Percentiles rank a stretch among this genome's conserved stretches.
phyloP scores from a whole-genome alignment of 148 eudicot species.

The Salicornia ramosissima region DNA sequence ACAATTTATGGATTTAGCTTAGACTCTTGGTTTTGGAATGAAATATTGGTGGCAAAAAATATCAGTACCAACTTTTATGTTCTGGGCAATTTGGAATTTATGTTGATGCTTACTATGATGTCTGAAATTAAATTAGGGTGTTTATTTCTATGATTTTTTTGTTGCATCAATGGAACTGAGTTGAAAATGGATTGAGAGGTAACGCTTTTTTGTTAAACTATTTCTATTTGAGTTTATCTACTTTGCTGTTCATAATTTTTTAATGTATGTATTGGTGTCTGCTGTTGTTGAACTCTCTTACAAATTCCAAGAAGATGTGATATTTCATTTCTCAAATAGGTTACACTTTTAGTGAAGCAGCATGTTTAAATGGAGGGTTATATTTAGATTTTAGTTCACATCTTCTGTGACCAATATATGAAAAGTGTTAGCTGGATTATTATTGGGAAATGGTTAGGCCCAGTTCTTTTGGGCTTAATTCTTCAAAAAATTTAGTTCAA shows the following conservation, averaged over 20 bases:
- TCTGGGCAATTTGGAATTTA: neutral
- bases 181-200: constrained; percentile 18
- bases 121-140: constrained; percentile 10
- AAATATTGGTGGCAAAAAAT: no score
- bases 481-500: no score
- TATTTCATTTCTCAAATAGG: neutral
- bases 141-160: constrained; percentile 9
- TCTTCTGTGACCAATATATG: neutral
- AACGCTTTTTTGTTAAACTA: neutral
- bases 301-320: neutral
- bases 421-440: neutral
- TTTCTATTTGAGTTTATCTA: neutral
- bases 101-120: no score
- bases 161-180: constrained; percentile 16
- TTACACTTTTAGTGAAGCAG: neutral
- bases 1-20: neutral
- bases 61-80: neutral
- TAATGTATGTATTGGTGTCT: neutral
- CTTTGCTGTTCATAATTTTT: neutral
- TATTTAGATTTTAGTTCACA: neutral
- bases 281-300: neutral
- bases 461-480: no score
- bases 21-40: neutral
- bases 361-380: neutral
- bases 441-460: no score